Evolutionary conservation across 495 filamentous ascomycete genomes (phyloP).

Genomic region (Endocarpon pusillum): DNA sequence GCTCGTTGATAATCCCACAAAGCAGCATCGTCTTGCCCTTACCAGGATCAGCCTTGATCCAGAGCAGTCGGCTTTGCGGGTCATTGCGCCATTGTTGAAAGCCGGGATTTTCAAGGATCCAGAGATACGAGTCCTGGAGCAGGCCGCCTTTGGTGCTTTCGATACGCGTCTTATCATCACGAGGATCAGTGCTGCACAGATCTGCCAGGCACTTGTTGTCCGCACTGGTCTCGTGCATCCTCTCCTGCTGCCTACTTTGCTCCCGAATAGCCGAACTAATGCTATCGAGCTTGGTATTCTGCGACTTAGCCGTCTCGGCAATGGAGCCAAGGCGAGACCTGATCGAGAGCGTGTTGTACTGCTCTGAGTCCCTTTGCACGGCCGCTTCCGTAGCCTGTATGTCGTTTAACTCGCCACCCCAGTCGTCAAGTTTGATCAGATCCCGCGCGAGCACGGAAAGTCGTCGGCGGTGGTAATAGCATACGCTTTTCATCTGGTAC

Average conservation of each 20-base stretch:
- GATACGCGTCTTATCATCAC: slow-evolving; percentile 19
- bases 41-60: slow-evolving; percentile 23
- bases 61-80: slow-evolving; percentile 14
- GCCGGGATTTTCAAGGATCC: slow-evolving; percentile 22
- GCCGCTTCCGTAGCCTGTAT: slow-evolving; percentile 10
- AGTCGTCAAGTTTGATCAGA: too few species aligned
- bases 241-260: too few species aligned
- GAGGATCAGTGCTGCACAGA: slow-evolving; percentile 4
- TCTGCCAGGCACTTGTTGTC: slow-evolving; percentile 8
- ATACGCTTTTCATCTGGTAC: slow-evolving; percentile 21
- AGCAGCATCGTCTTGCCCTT: slow-evolving; percentile 28
- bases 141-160: slow-evolving; percentile 23
- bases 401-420: slow-evolving; percentile 12
- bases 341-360: too few species aligned
- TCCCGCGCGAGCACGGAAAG: slow-evolving; percentile 10
- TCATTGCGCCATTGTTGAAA: slow-evolving; percentile 13
- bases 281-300: too few species aligned
- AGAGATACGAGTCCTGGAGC: slow-evolving; percentile 22
- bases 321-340: too few species aligned
- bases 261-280: too few species aligned
- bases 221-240: too few species aligned
- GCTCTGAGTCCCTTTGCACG: slow-evolving; percentile 8
- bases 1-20: slow-evolving; percentile 13
- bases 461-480: slow-evolving; percentile 16
- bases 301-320: too few species aligned